These are phyloP conservation scores for Calonectria fujianensis DNA, from an alignment of 2,329 filamentous ascomycete species.

Conservation along the genomic window DNA sequence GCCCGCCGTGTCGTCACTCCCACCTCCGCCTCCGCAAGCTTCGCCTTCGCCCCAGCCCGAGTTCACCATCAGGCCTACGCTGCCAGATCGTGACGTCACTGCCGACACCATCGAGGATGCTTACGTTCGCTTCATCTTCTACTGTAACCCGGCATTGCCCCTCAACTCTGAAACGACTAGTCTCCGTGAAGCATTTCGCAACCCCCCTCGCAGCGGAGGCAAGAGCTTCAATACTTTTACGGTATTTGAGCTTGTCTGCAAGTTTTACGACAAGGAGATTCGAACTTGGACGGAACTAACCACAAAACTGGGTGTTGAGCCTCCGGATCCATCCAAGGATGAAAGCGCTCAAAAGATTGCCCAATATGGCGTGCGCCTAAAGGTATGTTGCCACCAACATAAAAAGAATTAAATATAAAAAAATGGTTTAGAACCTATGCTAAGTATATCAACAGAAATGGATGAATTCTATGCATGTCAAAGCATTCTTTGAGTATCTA, in stretches of 20 bases:
- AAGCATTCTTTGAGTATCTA: slow-evolving; percentile 95
- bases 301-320: slow-evolving; percentile 90
- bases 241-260: slow-evolving; percentile 85
- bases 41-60: slow-evolving; percentile 43
- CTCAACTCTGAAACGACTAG: slow-evolving; percentile 81
- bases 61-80: slow-evolving; percentile 53
- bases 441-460: slow-evolving; percentile 77
- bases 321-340: slow-evolving; percentile 86
- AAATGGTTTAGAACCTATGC: slow-evolving; percentile 32
- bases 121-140: slow-evolving; percentile 89
- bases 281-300: slow-evolving; percentile 95
- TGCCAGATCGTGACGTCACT: slow-evolving; percentile 82
- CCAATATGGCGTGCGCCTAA: slow-evolving; percentile 93
- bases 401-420: slow-evolving; percentile 9
- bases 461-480: slow-evolving; percentile 97
- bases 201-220: slow-evolving; percentile 89
- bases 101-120: slow-evolving; percentile 85
- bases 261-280: slow-evolving; percentile 87
- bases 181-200: slow-evolving; percentile 84
- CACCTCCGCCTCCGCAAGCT: slow-evolving; percentile 41
- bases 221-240: slow-evolving; percentile 88
- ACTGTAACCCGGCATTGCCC: slow-evolving; percentile 88
- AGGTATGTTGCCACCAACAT: slow-evolving; percentile 71
- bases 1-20: slow-evolving; percentile 30
- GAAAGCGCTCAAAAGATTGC: slow-evolving; percentile 95